These are phyloP conservation scores for Polytrichum formosum DNA, from an alignment of 225 moss, liverwort and hornwort species.

Conservation along the genomic window DNA sequence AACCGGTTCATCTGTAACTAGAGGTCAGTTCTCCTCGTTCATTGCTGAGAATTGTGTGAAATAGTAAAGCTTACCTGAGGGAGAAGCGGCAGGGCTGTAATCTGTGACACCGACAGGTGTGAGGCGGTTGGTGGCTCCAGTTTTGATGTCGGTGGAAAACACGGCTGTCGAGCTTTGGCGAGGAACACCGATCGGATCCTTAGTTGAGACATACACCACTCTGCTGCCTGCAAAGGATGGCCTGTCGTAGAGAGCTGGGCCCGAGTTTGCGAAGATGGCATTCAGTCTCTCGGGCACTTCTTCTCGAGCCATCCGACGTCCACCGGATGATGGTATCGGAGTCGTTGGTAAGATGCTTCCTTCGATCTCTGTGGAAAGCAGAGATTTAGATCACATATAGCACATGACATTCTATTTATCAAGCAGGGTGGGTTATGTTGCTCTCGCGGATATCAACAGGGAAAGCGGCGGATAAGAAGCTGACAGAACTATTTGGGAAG, in stretches of 20 bases:
- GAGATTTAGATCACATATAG: neutral
- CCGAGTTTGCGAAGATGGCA: neutral
- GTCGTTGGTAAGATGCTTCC: neutral
- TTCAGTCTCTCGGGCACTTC: slow-evolving; percentile 3
- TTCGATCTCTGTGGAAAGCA: neutral
- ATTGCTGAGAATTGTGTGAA: no score
- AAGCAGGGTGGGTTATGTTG: neutral
- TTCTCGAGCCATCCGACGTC: slow-evolving; percentile 8
- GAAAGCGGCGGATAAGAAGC: neutral
- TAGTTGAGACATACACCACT: slow-evolving; percentile 22
- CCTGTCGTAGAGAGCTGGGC: slow-evolving; percentile 19
- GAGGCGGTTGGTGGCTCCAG: slow-evolving; percentile 17
- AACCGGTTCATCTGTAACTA: no score
- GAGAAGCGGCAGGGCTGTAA: slow-evolving; percentile 40
- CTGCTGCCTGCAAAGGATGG: slow-evolving; percentile 20
- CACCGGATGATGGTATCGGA: neutral
- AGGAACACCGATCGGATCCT: slow-evolving; percentile 2
- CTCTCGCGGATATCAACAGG: neutral
- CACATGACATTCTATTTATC: neutral
- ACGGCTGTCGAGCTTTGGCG: slow-evolving; percentile 35
- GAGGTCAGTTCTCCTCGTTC: no score
- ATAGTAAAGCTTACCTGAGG: slow-evolving; percentile 19
- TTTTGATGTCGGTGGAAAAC: slow-evolving; percentile 20
- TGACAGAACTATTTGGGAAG: no score
- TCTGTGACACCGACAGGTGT: slow-evolving; percentile 37